phyloP scores from a whole-genome alignment of 2,329 filamentous ascomycete species.

The Pseudogymnoascus sp. region DNA sequence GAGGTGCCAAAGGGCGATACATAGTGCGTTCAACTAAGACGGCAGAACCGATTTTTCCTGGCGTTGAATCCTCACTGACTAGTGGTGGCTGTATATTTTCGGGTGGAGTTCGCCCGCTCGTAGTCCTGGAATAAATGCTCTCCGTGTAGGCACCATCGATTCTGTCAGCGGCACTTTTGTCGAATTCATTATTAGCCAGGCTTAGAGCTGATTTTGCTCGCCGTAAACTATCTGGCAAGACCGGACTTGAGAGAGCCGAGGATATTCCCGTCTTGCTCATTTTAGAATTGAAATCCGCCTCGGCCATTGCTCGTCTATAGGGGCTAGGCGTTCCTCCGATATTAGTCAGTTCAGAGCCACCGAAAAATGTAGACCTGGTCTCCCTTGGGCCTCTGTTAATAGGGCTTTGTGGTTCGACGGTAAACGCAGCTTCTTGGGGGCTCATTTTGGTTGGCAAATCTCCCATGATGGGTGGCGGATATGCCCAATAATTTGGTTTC shows the following conservation, averaged over 20 bases:
- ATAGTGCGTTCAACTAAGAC: conserved; percentile 30
- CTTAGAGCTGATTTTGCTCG: not conserved
- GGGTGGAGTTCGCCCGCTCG: conserved; percentile 23
- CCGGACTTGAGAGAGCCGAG: not conserved
- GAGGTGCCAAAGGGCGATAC: conserved; percentile 25
- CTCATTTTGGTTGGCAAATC: conserved; percentile 15
- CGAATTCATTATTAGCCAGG: not conserved
- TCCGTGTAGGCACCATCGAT: conserved; percentile 22
- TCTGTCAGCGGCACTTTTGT: not conserved
- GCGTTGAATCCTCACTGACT: conserved; percentile 11
- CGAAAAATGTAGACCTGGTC: conserved; percentile 44
- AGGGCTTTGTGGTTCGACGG: conserved; percentile 18
- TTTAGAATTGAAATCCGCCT: conserved; percentile 16
- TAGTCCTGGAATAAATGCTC: conserved; percentile 29
- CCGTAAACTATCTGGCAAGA: not conserved
- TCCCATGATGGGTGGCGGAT: conserved; percentile 8
- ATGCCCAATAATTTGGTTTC: conserved; percentile 2
- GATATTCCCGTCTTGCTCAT: not conserved
- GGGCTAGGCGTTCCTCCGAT: conserved; percentile 49
- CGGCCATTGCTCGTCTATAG: conserved; percentile 43
- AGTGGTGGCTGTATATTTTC: conserved; percentile 17
- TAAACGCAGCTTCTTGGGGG: conserved; percentile 25
- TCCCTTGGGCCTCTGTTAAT: conserved; percentile 31
- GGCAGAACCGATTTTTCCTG: conserved; percentile 26
- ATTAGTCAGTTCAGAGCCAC: conserved; percentile 41